Evolutionary conservation across 257 asterid genomes (phyloP).

Genomic region (Fraxinus quadrangulata): DNA sequence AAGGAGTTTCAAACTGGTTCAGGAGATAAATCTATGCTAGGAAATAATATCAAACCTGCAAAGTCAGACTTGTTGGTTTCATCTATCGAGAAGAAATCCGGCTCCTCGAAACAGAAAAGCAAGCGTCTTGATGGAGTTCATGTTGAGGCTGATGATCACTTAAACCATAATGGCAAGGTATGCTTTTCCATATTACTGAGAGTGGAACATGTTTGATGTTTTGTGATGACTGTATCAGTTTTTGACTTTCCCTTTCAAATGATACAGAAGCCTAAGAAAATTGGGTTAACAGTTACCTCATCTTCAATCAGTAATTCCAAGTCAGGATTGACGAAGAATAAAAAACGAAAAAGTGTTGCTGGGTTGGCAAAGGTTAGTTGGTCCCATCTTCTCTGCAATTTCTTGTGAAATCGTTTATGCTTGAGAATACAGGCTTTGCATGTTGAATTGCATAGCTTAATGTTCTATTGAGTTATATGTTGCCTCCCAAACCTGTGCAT

Average conservation of each 20-base stretch:
- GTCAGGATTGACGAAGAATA: slow-evolving; percentile 58
- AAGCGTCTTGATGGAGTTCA: slow-evolving; percentile 50
- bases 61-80: slow-evolving; percentile 56
- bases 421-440: slow-evolving; percentile 10
- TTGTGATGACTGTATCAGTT: slow-evolving; percentile 17
- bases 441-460: slow-evolving; percentile 9
- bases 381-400: slow-evolving; percentile 17
- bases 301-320: slow-evolving; percentile 44
- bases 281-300: slow-evolving; percentile 37
- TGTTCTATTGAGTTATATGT: slow-evolving; percentile 7
- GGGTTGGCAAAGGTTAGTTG: slow-evolving; percentile 72
- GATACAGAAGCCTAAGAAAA: slow-evolving; percentile 62
- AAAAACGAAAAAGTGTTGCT: slow-evolving; percentile 45
- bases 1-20: slow-evolving; percentile 54
- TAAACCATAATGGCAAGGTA: slow-evolving; percentile 63
- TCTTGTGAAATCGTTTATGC: slow-evolving; percentile 17
- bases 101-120: slow-evolving; percentile 54
- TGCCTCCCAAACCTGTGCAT: background rate
- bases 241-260: slow-evolving; percentile 28
- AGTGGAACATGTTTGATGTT: slow-evolving; percentile 10
- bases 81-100: slow-evolving; percentile 42
- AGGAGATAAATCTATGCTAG: slow-evolving; percentile 47
- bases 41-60: slow-evolving; percentile 50
- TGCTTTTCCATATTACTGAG: slow-evolving; percentile 24
- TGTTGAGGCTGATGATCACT: slow-evolving; percentile 35